Percentiles rank a stretch among this genome's conserved stretches.
Conservation (phyloP, 306 rosid species). For the barrel medic (Medicago truncatula) region DNA sequence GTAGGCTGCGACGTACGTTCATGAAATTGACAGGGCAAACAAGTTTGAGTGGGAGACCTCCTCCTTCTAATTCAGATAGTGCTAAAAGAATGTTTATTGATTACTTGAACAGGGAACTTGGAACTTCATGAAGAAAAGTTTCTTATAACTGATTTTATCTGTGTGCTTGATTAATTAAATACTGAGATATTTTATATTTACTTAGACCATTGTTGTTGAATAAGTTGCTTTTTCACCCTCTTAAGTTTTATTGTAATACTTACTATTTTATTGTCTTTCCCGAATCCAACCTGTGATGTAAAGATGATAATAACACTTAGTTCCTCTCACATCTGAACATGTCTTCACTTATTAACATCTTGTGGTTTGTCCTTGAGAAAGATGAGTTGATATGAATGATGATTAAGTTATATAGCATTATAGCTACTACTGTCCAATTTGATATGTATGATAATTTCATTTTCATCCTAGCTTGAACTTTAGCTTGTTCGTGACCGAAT, state of each 20-base stretch:
- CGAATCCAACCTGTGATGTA: neutral
- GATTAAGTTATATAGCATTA: too few relatives aligned
- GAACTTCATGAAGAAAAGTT: slow-evolving; percentile 57
- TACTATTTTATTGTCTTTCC: neutral
- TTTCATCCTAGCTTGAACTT: too few relatives aligned
- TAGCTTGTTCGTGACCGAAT: too few relatives aligned
- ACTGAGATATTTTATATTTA: slow-evolving; percentile 15
- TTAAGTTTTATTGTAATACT: neutral
- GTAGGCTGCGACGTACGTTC: slow-evolving; percentile 80
- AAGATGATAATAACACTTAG: slow-evolving; percentile 7
- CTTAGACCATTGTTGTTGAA: slow-evolving; percentile 33
- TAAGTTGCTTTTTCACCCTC: neutral
- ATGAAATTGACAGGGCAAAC: slow-evolving; percentile 91
- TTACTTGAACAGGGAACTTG: slow-evolving; percentile 93
- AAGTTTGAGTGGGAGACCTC: slow-evolving; percentile 87
- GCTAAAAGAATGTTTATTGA: slow-evolving; percentile 98
- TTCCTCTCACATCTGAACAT: neutral
- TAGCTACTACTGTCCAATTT: too few relatives aligned
- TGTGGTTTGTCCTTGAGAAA: slow-evolving; percentile 6
- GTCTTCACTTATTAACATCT: slow-evolving; percentile 14
- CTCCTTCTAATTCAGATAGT: slow-evolving; percentile 83
- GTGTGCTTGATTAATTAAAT: slow-evolving; percentile 5
- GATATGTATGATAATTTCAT: too few relatives aligned
- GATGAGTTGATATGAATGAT: neutral
- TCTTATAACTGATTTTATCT: neutral